Percentiles rank a stretch among this genome's conserved stretches.
Evolutionary conservation across 257 asterid genomes (phyloP).

Genomic region (Solanum bulbocastanum): DNA sequence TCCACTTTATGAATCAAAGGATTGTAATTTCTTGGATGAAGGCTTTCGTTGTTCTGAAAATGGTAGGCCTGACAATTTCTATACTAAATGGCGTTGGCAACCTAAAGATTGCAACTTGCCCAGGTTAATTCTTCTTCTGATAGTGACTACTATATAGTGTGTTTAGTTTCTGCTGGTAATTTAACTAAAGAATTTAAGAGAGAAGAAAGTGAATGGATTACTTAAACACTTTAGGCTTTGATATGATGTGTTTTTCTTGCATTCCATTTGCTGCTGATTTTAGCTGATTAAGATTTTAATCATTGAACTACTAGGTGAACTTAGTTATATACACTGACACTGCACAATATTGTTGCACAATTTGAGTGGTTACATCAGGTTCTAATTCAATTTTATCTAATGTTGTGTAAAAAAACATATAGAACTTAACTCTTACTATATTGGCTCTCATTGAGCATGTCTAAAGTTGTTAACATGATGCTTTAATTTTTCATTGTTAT

Average conservation of each 20-base stretch:
- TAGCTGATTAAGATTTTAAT: neutral
- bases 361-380: neutral
- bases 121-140: constrained; percentile 29
- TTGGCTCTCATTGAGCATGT: neutral
- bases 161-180: neutral
- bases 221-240: neutral
- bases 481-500: neutral
- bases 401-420: neutral
- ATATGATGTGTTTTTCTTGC: neutral
- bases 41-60: constrained; percentile 73
- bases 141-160: neutral
- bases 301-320: neutral
- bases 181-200: neutral
- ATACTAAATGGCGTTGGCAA: constrained; percentile 88
- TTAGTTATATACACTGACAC: neutral
- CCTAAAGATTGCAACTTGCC: constrained; percentile 79
- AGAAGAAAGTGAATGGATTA: neutral
- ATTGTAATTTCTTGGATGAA: constrained; percentile 56
- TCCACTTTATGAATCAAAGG: constrained; percentile 57
- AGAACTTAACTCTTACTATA: neutral
- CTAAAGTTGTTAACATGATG: neutral
- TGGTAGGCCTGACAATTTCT: constrained; percentile 68
- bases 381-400: neutral
- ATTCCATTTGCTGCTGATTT: neutral
- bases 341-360: neutral